These are phyloP conservation scores for Mycocentrospora acerina DNA, from an alignment of 2,329 filamentous ascomycete genomes.

Conservation along the genomic window DNA sequence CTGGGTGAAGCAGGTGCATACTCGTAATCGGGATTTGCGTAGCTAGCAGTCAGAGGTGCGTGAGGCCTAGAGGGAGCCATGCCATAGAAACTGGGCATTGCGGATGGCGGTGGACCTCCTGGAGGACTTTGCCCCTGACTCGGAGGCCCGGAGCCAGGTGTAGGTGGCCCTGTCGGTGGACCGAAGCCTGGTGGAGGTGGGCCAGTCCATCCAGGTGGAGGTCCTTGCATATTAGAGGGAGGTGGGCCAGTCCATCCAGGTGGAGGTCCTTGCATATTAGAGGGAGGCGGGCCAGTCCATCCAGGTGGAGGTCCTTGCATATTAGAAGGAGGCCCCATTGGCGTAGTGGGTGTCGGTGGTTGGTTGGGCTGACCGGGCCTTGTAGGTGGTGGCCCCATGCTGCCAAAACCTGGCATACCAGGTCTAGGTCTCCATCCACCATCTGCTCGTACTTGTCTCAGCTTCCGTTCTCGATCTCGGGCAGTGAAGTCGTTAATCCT, in stretches of 20 bases:
- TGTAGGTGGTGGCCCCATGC: slow-evolving; percentile 40
- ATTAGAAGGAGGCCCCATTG: slow-evolving; percentile 27
- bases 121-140: slow-evolving; percentile 6
- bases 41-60: slow-evolving; percentile 47
- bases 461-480: slow-evolving; percentile 76
- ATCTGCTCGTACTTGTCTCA: slow-evolving; percentile 63
- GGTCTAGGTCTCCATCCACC: slow-evolving; percentile 59
- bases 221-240: slow-evolving; percentile 16
- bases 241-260: slow-evolving; percentile 21
- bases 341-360: slow-evolving; percentile 19
- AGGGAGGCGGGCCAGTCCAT: too few relatives aligned
- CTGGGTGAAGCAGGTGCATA: slow-evolving; percentile 18
- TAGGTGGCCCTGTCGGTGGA: slow-evolving; percentile 13
- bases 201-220: slow-evolving; percentile 22
- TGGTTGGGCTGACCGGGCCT: slow-evolving; percentile 19
- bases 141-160: slow-evolving; percentile 8
- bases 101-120: slow-evolving; percentile 19
- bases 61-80: slow-evolving; percentile 48
- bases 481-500: slow-evolving; percentile 77
- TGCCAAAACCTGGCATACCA: slow-evolving; percentile 46
- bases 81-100: slow-evolving; percentile 54
- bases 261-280: slow-evolving; percentile 29
- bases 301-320: slow-evolving; percentile 23
- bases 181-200: slow-evolving; percentile 17
- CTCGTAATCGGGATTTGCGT: slow-evolving; percentile 32